A percentile compares a stretch with the other conserved stretches of the same genome.
Evolutionary conservation across 129 eudicot genomes (phyloP).

Genomic region (Mikania micrantha): DNA sequence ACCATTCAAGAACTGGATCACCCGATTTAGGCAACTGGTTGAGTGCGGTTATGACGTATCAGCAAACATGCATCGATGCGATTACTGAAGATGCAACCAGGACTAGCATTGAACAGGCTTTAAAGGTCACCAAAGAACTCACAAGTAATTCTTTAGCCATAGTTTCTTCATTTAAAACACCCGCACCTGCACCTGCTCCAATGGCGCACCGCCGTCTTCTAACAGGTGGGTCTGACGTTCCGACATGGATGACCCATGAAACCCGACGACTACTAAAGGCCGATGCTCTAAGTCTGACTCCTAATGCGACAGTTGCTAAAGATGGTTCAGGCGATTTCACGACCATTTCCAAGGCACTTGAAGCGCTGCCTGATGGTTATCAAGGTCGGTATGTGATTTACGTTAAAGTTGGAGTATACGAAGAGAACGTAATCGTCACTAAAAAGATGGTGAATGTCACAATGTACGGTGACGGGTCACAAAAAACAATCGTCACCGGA

Average conservation of each 20-base stretch:
- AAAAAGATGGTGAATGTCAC: slow-evolving; percentile 64
- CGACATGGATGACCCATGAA: slow-evolving; percentile 38
- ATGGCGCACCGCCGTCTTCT: slow-evolving; percentile 32
- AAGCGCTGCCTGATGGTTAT: slow-evolving; percentile 34
- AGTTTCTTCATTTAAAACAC: slow-evolving; percentile 22
- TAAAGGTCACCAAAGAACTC: slow-evolving; percentile 33
- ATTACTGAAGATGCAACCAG: slow-evolving; percentile 40
- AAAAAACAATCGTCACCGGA: slow-evolving; percentile 59
- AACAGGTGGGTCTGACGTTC: slow-evolving; percentile 11
- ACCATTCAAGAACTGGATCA: slow-evolving; percentile 21
- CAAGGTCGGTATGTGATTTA: slow-evolving; percentile 53
- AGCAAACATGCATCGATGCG: slow-evolving; percentile 77
- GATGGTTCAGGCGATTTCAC: slow-evolving; percentile 60
- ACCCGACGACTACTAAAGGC: slow-evolving; percentile 38
- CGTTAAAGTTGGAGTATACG: slow-evolving; percentile 59
- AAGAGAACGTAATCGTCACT: slow-evolving; percentile 56
- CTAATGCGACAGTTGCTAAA: slow-evolving; percentile 59
- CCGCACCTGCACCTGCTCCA: slow-evolving; percentile 1
- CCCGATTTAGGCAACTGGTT: slow-evolving; percentile 52
- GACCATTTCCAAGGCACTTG: slow-evolving; percentile 44
- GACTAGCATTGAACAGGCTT: slow-evolving; percentile 29
- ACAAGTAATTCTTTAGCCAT: slow-evolving; percentile 73
- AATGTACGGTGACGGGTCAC: slow-evolving; percentile 76
- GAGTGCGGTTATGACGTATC: slow-evolving; percentile 68
- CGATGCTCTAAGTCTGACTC: slow-evolving; percentile 11